Conservation (phyloP, 2,329 filamentous ascomycete species). For the Aureobasidium mangrovei region DNA sequence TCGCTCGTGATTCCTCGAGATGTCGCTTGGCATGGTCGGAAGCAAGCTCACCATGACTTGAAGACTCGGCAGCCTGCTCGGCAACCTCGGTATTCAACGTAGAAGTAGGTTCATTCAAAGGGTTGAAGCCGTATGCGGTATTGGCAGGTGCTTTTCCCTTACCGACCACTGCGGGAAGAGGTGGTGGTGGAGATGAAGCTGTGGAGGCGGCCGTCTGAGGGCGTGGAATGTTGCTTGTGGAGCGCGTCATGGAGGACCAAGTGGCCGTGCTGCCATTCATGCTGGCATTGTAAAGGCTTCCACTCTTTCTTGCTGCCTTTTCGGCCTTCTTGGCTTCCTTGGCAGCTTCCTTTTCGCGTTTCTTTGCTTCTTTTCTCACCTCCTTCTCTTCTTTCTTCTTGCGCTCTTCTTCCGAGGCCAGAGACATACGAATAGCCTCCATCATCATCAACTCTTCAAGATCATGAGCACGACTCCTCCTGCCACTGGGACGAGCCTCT, state of each 20-base stretch:
- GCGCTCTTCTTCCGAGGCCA: slow-evolving; percentile 91
- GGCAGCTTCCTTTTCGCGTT: slow-evolving; percentile 67
- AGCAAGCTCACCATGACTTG: slow-evolving; percentile 25
- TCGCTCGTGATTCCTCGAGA: slow-evolving; percentile 37
- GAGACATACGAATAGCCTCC: slow-evolving; percentile 82
- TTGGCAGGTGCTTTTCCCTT: slow-evolving; percentile 42
- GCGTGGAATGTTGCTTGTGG: slow-evolving; percentile 46
- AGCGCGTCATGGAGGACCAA: slow-evolving; percentile 27
- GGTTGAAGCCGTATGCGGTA: slow-evolving; percentile 34
- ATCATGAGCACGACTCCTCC: slow-evolving; percentile 66
- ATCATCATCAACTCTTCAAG: slow-evolving; percentile 98
- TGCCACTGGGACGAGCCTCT: slow-evolving; percentile 39
- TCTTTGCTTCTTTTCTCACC: slow-evolving; percentile 72
- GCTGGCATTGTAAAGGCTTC: slow-evolving; percentile 42
- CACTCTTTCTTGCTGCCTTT: slow-evolving; percentile 57
- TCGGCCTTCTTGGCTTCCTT: slow-evolving; percentile 57
- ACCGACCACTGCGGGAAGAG: slow-evolving; percentile 25
- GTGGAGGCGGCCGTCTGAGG: slow-evolving; percentile 4
- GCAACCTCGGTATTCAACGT: slow-evolving; percentile 29
- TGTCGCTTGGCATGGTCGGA: slow-evolving; percentile 36
- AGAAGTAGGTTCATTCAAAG: slow-evolving; percentile 34
- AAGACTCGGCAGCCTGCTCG: slow-evolving; percentile 20
- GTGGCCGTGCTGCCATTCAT: slow-evolving; percentile 28
- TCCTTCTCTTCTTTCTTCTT: slow-evolving; percentile 78
- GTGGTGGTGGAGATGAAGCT: slow-evolving; percentile 22